phyloP scores from a whole-genome alignment of 768 basidiomycete genomes.

The Tricholoma hemisulphureum region DNA sequence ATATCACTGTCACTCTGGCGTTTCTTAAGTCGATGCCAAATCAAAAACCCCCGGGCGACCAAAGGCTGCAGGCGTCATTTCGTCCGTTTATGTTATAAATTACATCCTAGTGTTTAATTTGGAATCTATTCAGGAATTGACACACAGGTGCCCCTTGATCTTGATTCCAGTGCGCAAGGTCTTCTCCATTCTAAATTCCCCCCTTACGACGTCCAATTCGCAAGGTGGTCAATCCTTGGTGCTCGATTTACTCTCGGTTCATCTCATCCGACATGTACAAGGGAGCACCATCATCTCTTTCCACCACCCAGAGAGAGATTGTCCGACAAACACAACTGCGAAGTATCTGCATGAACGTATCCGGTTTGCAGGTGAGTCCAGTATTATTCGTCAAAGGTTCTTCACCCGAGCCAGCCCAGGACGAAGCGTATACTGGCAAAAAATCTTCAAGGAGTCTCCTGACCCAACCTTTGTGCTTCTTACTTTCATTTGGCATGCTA shows the following conservation, averaged over 20 bases:
- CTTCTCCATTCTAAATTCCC: neutral
- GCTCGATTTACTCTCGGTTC: conserved; percentile 49
- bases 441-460: conserved; percentile 19
- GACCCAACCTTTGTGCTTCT: conserved; percentile 27
- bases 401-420: conserved; percentile 2
- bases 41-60: conserved; percentile 14
- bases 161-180: conserved; percentile 31
- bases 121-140: conserved; percentile 28
- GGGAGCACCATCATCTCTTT: conserved; percentile 53
- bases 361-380: conserved; percentile 42
- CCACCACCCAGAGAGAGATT: conserved; percentile 41
- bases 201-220: neutral
- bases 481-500: conserved; percentile 25
- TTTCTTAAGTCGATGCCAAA: conserved; percentile 44
- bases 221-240: conserved; percentile 34
- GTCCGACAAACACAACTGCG: conserved; percentile 43
- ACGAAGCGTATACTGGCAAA: conserved; percentile 27
- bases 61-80: neutral
- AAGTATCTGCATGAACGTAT: conserved; percentile 45
- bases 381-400: neutral
- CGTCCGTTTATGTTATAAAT: neutral
- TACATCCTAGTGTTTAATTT: neutral
- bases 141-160: conserved; percentile 37
- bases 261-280: conserved; percentile 44
- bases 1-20: conserved; percentile 56